These are phyloP conservation scores for Prillingera fragicola DNA, from an alignment of 1,284 basidiomycete genomes.

Conservation along the genomic window DNA sequence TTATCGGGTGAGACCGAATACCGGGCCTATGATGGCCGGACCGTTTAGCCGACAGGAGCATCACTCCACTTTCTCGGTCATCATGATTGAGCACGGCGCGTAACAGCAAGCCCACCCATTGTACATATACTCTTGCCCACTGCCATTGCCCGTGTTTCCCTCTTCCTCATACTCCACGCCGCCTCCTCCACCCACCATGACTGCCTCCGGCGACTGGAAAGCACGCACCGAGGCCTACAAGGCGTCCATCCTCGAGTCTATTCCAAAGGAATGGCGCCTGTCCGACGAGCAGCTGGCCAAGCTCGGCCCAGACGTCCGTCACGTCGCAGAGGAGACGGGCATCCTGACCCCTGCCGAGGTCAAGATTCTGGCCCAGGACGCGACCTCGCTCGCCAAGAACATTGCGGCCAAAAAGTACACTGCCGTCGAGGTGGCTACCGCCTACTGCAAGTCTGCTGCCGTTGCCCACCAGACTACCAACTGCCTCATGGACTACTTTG, in stretches of 20 bases:
- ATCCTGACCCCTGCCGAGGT: conserved; percentile 24
- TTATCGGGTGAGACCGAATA: too few species aligned
- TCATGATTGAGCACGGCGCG: too few species aligned
- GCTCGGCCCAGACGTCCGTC: conserved; percentile 6
- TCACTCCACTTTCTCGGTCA: too few species aligned
- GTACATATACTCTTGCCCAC: too few species aligned
- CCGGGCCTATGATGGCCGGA: too few species aligned
- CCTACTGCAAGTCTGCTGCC: conserved; percentile 26
- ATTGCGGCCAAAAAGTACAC: conserved; percentile 29
- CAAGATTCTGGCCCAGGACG: conserved; percentile 34
- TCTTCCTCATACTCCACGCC: too few species aligned
- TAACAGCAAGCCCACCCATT: too few species aligned
- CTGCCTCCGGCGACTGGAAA: conserved; percentile 13
- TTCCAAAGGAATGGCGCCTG: conserved; percentile 16
- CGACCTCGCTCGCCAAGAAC: conserved; percentile 34
- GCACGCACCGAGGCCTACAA: conserved; percentile 9
- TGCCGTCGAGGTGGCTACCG: conserved; percentile 28
- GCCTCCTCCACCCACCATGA: conserved; percentile 6
- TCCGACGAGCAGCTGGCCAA: neutral
- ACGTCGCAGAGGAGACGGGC: conserved; percentile 13
- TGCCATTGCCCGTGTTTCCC: too few species aligned
- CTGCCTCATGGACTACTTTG: conserved; percentile 64
- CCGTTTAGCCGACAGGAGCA: too few species aligned
- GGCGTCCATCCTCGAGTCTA: conserved; percentile 4
- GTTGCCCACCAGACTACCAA: conserved; percentile 52